Percentiles rank a stretch among this genome's conserved stretches.
phyloP scores from a whole-genome alignment of 176 grass and related monocot species.

The Bonia amplexicaulis region DNA sequence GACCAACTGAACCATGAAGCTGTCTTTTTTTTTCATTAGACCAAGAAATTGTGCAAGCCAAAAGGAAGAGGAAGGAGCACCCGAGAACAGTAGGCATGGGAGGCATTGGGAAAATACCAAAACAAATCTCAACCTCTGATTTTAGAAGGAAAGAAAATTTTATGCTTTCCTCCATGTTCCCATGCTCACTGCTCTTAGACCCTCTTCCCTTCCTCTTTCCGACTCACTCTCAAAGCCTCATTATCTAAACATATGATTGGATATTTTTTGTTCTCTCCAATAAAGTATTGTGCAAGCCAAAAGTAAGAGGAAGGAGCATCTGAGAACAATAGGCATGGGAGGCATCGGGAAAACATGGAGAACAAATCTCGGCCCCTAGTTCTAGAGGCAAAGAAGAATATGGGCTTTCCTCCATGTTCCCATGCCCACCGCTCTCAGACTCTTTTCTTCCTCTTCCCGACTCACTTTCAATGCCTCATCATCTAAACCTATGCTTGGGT shows the following conservation, averaged over 20 bases:
- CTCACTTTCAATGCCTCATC: background rate
- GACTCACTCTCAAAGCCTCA: background rate
- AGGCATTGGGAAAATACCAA: background rate
- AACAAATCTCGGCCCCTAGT: background rate
- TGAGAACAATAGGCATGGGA: background rate
- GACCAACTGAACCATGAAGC: background rate
- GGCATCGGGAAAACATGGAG: background rate
- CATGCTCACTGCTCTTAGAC: background rate
- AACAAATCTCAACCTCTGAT: background rate
- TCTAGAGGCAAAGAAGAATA: background rate
- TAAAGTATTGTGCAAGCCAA: background rate
- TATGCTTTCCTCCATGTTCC: conserved; percentile 11
- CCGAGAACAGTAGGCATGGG: background rate
- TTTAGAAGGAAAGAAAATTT: background rate
- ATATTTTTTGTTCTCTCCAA: background rate
- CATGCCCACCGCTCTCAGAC: background rate
- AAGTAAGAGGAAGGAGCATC: background rate
- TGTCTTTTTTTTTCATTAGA: background rate
- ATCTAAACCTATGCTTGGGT: background rate
- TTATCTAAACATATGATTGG: background rate
- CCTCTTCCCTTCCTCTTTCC: background rate
- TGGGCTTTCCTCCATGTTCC: background rate
- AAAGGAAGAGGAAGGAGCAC: background rate
- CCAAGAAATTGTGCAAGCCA: background rate
- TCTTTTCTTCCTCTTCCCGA: background rate